Percentiles rank a stretch among this genome's conserved stretches.
Conservation (phyloP, 768 basidiomycete species). For the Mycena belliarum region DNA sequence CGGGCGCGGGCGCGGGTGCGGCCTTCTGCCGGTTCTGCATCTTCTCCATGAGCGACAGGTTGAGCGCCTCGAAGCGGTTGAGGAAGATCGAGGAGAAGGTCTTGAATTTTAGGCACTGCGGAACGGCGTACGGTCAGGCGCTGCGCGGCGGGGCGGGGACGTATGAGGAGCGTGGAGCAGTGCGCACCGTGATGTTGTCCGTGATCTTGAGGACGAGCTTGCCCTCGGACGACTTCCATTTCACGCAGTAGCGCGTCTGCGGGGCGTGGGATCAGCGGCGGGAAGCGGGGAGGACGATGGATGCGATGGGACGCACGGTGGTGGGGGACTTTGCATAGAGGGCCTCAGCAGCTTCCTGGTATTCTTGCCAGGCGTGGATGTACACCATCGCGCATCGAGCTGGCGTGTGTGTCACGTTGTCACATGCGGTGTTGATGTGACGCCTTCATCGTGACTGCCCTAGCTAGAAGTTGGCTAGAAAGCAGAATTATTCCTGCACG, state of each 20-base stretch:
- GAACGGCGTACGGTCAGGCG: not conserved
- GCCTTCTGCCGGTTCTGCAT: conserved; percentile 66
- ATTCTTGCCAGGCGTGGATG: conserved; percentile 88
- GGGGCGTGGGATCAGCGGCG: not conserved
- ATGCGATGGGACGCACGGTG: conserved; percentile 53
- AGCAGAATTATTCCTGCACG: no score
- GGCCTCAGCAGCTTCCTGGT: conserved; percentile 85
- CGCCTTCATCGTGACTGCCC: no score
- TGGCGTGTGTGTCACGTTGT: conserved; percentile 22
- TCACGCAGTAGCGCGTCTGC: conserved; percentile 88
- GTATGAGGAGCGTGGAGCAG: not conserved
- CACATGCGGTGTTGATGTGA: not conserved
- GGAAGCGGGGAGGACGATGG: conserved; percentile 10
- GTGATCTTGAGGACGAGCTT: conserved; percentile 93
- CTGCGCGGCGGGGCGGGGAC: not conserved
- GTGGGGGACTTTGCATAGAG: conserved; percentile 81
- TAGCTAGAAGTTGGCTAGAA: no score
- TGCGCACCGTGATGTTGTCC: conserved; percentile 80
- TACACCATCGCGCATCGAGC: conserved; percentile 73
- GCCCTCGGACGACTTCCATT: conserved; percentile 85
- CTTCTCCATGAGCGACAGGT: conserved; percentile 81
- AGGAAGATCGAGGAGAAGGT: conserved; percentile 93
- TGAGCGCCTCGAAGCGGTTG: conserved; percentile 93
- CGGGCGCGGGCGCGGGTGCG: conserved; percentile 24
- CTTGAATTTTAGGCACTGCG: conserved; percentile 97